Percentiles rank a stretch among this genome's conserved stretches.
These are phyloP conservation scores for Pascua sp. DNA, from an alignment of 1,284 basidiomycete genomes.

Conservation along the genomic window DNA sequence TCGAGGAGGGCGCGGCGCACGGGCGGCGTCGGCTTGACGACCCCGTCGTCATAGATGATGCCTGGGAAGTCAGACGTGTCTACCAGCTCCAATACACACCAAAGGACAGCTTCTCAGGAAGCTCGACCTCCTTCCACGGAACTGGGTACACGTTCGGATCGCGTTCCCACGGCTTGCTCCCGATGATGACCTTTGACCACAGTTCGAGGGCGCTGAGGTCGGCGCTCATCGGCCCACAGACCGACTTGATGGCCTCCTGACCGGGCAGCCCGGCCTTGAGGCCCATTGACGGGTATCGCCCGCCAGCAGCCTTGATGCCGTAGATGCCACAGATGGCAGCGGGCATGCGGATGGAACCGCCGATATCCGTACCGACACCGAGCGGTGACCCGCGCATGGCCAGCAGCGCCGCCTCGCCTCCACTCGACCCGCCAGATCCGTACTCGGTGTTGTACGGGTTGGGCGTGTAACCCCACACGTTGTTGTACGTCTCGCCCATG, in stretches of 20 bases:
- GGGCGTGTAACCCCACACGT: conserved; percentile 25
- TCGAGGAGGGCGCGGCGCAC: conserved; percentile 60
- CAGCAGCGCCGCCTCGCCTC: conserved; percentile 51
- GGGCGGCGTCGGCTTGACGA: conserved; percentile 63
- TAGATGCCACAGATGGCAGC: conserved; percentile 16
- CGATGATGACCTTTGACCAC: conserved; percentile 35
- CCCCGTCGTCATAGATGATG: conserved; percentile 55
- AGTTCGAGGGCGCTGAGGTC: conserved; percentile 59
- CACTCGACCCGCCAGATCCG: conserved; percentile 42
- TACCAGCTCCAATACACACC: neutral
- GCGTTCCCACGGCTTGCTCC: conserved; percentile 60
- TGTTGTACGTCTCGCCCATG: conserved; percentile 17
- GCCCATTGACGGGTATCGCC: conserved; percentile 42
- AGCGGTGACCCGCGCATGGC: conserved; percentile 41
- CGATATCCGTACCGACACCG: conserved; percentile 50
- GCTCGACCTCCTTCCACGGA: conserved; percentile 61
- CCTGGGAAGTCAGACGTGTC: conserved; percentile 19
- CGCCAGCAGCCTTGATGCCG: conserved; percentile 13
- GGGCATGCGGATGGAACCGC: conserved; percentile 53
- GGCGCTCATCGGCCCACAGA: conserved; percentile 63
- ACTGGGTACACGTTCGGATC: conserved; percentile 62
- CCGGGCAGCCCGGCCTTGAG: conserved; percentile 60
- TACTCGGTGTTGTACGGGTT: conserved; percentile 46
- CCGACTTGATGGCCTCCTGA: conserved; percentile 63
- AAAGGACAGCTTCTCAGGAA: conserved; percentile 56